Evolutionary conservation across 225 moss, liverwort and hornwort species (phyloP), one percentile per base, ranked within the genome.

Genomic region (Thuidium tamariscinum): DNA sequence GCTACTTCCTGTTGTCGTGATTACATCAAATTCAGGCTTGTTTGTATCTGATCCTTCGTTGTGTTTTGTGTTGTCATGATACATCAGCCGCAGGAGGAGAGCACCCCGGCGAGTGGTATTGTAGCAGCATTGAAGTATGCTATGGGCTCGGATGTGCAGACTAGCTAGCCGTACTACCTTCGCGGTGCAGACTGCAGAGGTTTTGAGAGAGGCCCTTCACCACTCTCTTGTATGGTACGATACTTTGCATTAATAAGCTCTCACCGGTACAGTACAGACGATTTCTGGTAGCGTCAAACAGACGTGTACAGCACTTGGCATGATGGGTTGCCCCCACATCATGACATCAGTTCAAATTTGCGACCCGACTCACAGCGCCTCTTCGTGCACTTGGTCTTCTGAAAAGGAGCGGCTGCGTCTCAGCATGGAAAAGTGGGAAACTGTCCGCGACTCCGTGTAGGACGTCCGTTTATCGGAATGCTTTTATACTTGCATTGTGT

Each of bases 51-150:
- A 87, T 66, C 36, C 37, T 22, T 13, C 29, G 37, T 79, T 62
- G 22, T 80, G 62, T 32, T 46, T 12, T 34, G 51, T 39, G 18
- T 39, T 60, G 25, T 19, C 7, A 42, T 62, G 34, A 17, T 64
- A 13, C 18, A n/a, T 48, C 85, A 90, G 90, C 85, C 88, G 71
- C 82, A 51, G 66, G 87, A 72, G 77, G 70, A 57, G 34, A 78
- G 29, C 20, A 62, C 71, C 16, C 46, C 25, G 48, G 78, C 82
- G 29, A 87, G 81, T 78, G 82, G 72, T 32, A 78, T 90, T 37
- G 85, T 85, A 23, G 87, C 85, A 22, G 87, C 87, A 25, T 81
- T 90, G 68, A 90, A 78, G 71, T 88, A 77, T 13, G 90, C 90
- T 11, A 56, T 90, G 81, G 90, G 87, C 44, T 77, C 87, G 30